Conservation (phyloP, 371 early-diverging fungal species). For the Actinomucor elegans region DNA sequence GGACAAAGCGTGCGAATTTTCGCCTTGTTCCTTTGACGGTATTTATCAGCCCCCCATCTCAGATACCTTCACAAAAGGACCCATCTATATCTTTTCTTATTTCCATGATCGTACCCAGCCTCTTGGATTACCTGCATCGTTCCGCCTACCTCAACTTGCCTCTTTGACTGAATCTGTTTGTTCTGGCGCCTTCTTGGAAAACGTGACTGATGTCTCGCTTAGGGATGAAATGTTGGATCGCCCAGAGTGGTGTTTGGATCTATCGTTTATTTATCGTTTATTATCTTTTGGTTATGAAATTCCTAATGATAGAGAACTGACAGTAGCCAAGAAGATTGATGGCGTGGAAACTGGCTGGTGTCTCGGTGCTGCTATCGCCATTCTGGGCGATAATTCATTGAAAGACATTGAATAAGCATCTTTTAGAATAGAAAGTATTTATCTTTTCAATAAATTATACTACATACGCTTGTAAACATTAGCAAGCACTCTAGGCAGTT, state of each 20-base stretch:
- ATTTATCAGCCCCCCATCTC: constrained; percentile 83
- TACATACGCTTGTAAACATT: not conserved
- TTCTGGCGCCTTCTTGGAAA: constrained; percentile 52
- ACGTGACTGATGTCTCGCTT: constrained; percentile 44
- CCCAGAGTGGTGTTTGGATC: constrained; percentile 86
- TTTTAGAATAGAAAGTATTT: no score
- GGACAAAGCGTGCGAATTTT: constrained; percentile 51
- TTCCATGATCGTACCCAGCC: constrained; percentile 89
- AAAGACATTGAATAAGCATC: constrained; percentile 3
- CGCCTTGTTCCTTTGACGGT: constrained; percentile 90
- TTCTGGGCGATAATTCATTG: constrained; percentile 58
- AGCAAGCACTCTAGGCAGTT: no score
- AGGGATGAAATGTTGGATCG: constrained; percentile 54
- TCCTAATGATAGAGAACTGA: constrained; percentile 65
- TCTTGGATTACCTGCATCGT: constrained; percentile 61
- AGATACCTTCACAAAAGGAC: constrained; percentile 68
- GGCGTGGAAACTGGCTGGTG: constrained; percentile 97
- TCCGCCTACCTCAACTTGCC: constrained; percentile 60
- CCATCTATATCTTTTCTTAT: constrained; percentile 94
- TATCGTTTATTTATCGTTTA: constrained; percentile 84
- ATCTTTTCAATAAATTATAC: not conserved
- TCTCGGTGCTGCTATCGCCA: constrained; percentile 87
- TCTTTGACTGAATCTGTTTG: constrained; percentile 67
- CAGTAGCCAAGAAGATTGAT: constrained; percentile 90
- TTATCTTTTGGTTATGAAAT: constrained; percentile 87